Conservation (phyloP, 768 basidiomycete genomes). For the Phanerochaete sordida region DNA sequence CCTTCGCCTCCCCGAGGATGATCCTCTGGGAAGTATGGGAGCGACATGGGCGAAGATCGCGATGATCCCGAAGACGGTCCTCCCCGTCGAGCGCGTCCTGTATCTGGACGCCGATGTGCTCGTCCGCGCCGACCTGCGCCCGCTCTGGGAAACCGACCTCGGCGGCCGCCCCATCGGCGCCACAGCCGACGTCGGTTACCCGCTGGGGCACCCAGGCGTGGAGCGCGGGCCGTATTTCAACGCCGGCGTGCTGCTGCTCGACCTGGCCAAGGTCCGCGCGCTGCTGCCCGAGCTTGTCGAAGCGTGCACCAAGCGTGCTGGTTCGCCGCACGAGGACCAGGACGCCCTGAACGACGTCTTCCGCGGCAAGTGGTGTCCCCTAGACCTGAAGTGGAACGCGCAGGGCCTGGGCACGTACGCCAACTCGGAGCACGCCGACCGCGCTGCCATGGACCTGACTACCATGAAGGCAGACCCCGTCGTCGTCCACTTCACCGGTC, state of each 20-base stretch:
- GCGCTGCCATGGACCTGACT: conserved; percentile 29
- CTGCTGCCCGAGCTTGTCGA: conserved; percentile 24
- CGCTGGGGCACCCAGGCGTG: conserved; percentile 41
- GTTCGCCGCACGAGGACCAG: conserved; percentile 40
- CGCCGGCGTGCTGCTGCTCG: conserved; percentile 50
- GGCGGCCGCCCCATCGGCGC: conserved; percentile 41
- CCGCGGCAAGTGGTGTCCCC: conserved; percentile 35
- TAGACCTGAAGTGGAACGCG: conserved; percentile 50
- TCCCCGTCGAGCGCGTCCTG: conserved; percentile 48
- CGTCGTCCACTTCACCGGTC: conserved; percentile 59
- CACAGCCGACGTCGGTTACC: conserved; percentile 44
- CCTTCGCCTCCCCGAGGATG: conserved; percentile 32
- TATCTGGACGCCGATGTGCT: conserved; percentile 55
- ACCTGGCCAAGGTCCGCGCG: conserved; percentile 38
- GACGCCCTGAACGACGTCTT: conserved; percentile 50
- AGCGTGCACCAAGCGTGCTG: conserved; percentile 23
- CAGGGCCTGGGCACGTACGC: conserved; percentile 57
- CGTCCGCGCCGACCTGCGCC: conserved; percentile 35
- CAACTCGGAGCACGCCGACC: conserved; percentile 28
- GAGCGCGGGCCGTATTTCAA: conserved; percentile 45
- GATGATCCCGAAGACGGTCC: conserved; percentile 28
- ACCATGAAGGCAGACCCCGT: conserved; percentile 35
- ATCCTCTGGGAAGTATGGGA: conserved; percentile 27
- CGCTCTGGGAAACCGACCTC: conserved; percentile 45
- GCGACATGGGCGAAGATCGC: conserved; percentile 50